These are phyloP conservation scores for Trametes maxima DNA, from an alignment of 768 basidiomycete genomes.

Conservation along the genomic window DNA sequence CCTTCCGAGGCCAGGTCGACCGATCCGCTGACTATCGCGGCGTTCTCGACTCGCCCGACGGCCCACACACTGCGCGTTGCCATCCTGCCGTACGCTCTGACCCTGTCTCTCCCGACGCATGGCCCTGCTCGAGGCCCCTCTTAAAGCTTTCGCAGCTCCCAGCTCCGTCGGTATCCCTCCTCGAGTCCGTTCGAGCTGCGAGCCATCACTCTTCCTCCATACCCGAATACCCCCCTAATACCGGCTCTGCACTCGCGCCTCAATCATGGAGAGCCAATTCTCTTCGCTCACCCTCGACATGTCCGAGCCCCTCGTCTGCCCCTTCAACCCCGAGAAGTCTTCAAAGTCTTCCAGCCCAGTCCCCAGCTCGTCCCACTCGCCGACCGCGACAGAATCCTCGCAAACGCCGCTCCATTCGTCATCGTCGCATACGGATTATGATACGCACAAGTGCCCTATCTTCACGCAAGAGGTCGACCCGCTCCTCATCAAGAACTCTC, in stretches of 20 bases:
- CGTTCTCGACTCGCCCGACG: slow-evolving; percentile 21
- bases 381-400: slow-evolving; percentile 17
- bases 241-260: neutral
- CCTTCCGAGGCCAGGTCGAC: slow-evolving; percentile 18
- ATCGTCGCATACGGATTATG: slow-evolving; percentile 17
- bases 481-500: slow-evolving; percentile 32
- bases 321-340: slow-evolving; percentile 16
- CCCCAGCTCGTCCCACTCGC: slow-evolving; percentile 13
- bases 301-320: slow-evolving; percentile 21
- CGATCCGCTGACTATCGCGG: slow-evolving; percentile 10
- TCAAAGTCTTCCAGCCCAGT: slow-evolving; percentile 11
- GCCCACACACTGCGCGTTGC: slow-evolving; percentile 13
- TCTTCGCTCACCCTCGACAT: slow-evolving; percentile 9
- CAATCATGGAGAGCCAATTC: slow-evolving; percentile 16
- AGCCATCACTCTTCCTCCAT: slow-evolving; percentile 8
- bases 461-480: slow-evolving; percentile 34
- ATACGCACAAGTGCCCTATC: slow-evolving; percentile 14
- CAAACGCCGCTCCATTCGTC: slow-evolving; percentile 19
- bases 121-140: slow-evolving; percentile 16
- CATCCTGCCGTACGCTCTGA: slow-evolving; percentile 20
- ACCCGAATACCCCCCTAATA: slow-evolving; percentile 7
- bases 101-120: slow-evolving; percentile 19
- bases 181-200: neutral
- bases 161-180: neutral
- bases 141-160: slow-evolving; percentile 10